Evolutionary conservation across 176 grass and related monocot species (phyloP), one percentile per base, ranked within the genome.

Genomic region (Zizania latifolia): DNA sequence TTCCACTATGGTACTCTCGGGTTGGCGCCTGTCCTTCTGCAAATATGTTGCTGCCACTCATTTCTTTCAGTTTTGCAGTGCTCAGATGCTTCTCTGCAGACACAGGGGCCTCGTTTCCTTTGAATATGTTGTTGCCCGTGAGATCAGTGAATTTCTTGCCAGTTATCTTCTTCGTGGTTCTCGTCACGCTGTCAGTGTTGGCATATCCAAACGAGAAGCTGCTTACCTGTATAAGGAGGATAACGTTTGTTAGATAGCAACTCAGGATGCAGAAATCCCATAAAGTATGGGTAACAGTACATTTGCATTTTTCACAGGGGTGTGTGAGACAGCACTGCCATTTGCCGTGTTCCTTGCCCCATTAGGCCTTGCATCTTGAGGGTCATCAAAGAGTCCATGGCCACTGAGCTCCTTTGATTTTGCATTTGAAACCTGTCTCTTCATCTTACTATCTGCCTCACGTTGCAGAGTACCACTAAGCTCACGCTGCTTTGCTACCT

Each of bases 401-500:
- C 90, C 93, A 50, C 67, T 93, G 55, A 97, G 88, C 79, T 97
- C 90, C 82, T 93, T 97, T 76, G 87, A 83, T 74, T 97, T 97
- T 66, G 93, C 85, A 73, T 92, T 91, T 58, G 87, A 97, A 72
- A 82, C 22, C 56, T 79, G 90, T 38, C 65, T 88, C 56, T 89
- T 89, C 82, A 79, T 79, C 24, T 78, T 88, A 74, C 55, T 84
- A 34, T 93, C 93, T 14, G 76, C 81, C 0, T 79, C 85, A 40
- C 66, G 78, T 28, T 80, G 80, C 23, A 93, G 61, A 35, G 84
- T 86, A 31, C 93, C 93, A 19, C 87, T 90, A 70, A 97, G 85
- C 73, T 97, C 93, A 71, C 76, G 90, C 82, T 97, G 93, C 90
- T 97, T 97, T 78, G 93, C 93, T 58, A 93, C 79, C 80, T 90